A percentile compares a stretch with the other conserved stretches of the same genome.
These are phyloP conservation scores for Diaporthe citri DNA, from an alignment of 2,329 filamentous ascomycete species.

Conservation along the genomic window DNA sequence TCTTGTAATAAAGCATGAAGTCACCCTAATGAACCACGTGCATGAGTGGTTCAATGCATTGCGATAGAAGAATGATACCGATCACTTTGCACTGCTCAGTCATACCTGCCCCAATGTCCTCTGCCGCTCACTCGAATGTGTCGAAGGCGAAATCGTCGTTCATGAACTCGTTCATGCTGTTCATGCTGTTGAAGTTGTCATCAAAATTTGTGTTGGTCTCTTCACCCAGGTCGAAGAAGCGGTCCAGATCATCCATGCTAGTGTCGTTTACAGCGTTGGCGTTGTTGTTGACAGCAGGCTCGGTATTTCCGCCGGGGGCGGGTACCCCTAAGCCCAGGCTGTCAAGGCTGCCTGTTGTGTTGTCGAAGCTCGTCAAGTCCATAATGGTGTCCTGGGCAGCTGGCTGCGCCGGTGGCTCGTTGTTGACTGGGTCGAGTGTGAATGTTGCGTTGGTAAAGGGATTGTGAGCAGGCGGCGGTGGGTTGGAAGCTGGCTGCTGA, in stretches of 20 bases:
- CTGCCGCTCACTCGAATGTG: constrained; percentile 5
- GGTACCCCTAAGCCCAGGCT: constrained; percentile 14
- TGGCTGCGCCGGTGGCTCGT: constrained; percentile 16
- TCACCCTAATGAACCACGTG: background rate
- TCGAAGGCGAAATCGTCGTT: constrained; percentile 35
- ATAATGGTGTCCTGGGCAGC: constrained; percentile 21
- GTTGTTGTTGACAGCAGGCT: constrained; percentile 44
- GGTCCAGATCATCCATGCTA: constrained; percentile 55
- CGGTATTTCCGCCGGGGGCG: constrained; percentile 42
- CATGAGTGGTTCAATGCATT: background rate
- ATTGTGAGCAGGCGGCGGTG: constrained; percentile 5
- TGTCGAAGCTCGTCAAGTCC: constrained; percentile 35
- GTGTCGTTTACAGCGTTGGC: constrained; percentile 44
- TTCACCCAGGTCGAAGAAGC: constrained; percentile 60
- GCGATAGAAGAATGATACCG: background rate
- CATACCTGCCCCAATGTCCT: background rate
- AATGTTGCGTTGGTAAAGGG: constrained; percentile 40
- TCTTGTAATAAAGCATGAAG: background rate
- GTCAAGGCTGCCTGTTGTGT: constrained; percentile 24
- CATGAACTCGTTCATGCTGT: constrained; percentile 38
- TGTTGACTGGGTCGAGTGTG: constrained; percentile 37
- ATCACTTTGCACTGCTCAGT: background rate
- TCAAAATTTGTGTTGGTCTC: constrained; percentile 54
- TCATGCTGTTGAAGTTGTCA: constrained; percentile 38
- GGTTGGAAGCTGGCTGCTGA: constrained; percentile 16